Evolutionary conservation across 1,139 yeast genomes (phyloP).

Genomic region (Magnusiomyces fungicola): DNA sequence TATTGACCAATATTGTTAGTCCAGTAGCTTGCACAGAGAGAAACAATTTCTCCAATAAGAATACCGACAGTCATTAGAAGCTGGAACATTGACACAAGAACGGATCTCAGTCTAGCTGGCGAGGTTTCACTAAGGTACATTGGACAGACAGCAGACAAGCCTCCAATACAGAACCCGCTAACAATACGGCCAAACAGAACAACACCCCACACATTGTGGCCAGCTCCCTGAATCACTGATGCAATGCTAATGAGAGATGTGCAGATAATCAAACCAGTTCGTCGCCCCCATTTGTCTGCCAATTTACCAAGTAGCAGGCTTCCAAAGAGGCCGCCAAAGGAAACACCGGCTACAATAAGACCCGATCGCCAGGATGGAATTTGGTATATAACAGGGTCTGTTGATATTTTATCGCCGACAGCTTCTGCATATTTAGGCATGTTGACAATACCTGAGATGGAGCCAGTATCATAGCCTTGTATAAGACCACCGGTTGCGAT

Average conservation of each 20-base stretch:
- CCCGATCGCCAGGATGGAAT: slow-evolving; percentile 42
- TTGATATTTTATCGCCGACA: slow-evolving; percentile 18
- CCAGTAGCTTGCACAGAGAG: slow-evolving; percentile 51
- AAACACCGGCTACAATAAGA: slow-evolving; percentile 46
- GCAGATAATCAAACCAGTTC: slow-evolving; percentile 42
- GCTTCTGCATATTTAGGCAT: slow-evolving; percentile 45
- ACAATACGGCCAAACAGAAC: slow-evolving; percentile 40
- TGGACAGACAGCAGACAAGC: slow-evolving; percentile 57
- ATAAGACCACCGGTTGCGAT: slow-evolving; percentile 50
- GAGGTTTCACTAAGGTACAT: slow-evolving; percentile 66
- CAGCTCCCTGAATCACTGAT: slow-evolving; percentile 44
- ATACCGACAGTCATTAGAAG: slow-evolving; percentile 63
- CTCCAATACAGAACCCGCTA: slow-evolving; percentile 61
- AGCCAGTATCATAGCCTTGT: slow-evolving; percentile 55
- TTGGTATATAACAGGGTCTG: slow-evolving; percentile 16
- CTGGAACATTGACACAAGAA: slow-evolving; percentile 60
- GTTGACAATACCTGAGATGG: slow-evolving; percentile 62
- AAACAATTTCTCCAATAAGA: slow-evolving; percentile 58
- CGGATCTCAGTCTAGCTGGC: slow-evolving; percentile 63
- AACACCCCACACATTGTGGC: slow-evolving; percentile 38
- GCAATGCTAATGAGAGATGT: slow-evolving; percentile 45
- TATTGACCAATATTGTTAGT: slow-evolving; percentile 47
- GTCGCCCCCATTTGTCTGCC: slow-evolving; percentile 49
- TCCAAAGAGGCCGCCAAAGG: slow-evolving; percentile 50
- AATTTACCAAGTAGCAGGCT: slow-evolving; percentile 42